Evolutionary conservation across 768 basidiomycete species (phyloP).

Genomic region (Suillus sp.): DNA sequence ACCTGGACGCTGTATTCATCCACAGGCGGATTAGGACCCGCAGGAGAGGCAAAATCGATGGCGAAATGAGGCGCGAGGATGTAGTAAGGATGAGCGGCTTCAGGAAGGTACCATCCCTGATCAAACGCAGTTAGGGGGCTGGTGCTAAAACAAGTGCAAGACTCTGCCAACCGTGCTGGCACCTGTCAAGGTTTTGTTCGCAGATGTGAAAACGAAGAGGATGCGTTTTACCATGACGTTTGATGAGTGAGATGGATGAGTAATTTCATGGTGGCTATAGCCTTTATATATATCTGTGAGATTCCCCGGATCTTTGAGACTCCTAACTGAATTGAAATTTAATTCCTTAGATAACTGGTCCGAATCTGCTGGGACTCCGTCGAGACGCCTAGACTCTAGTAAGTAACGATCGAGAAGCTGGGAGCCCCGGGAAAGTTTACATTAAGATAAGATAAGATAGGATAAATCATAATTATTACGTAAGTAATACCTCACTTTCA

Average conservation of each 20-base stretch:
- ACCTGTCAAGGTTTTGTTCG: conserved; percentile 55
- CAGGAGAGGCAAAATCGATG: conserved; percentile 63
- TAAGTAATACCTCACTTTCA: not conserved
- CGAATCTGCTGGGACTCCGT: not conserved
- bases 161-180: conserved; percentile 45
- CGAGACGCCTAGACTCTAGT: not conserved
- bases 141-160: not conserved
- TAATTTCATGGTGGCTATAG: not conserved
- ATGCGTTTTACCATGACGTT: conserved; percentile 28
- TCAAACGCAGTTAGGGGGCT: conserved; percentile 4
- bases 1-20: conserved; percentile 60
- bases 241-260: conserved; percentile 11
- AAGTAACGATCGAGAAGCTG: not conserved
- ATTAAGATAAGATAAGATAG: conserved; percentile 1
- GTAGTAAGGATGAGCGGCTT: conserved; percentile 76
- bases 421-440: not conserved
- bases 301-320: not conserved
- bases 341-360: not conserved
- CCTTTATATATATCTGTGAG: conserved; percentile 8
- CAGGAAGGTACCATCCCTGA: conserved; percentile 79
- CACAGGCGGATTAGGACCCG: conserved; percentile 70
- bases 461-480: not conserved
- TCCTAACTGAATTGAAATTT: not conserved
- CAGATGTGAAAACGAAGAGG: conserved; percentile 79
- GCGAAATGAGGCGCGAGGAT: conserved; percentile 48